phyloP scores from a whole-genome alignment of 2,329 filamentous ascomycete species.

The Gliomastix tumulicola region DNA sequence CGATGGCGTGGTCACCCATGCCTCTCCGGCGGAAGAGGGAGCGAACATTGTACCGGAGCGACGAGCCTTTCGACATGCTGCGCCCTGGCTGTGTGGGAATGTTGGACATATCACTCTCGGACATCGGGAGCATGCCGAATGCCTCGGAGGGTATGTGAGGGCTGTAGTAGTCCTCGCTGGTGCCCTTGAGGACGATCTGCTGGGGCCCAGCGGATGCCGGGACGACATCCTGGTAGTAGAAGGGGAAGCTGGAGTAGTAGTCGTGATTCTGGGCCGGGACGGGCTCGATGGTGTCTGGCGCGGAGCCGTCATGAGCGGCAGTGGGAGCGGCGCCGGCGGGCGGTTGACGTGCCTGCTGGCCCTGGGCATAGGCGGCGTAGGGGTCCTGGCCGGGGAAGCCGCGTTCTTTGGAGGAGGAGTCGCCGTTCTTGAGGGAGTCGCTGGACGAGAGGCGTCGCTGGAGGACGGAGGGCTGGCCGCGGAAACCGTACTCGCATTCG shows the following conservation, averaged over 20 bases:
- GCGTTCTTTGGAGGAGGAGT: not conserved
- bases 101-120: not conserved
- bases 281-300: slow-evolving; percentile 5
- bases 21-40: slow-evolving; percentile 26
- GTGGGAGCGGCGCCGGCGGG: too few relatives aligned
- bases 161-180: slow-evolving; percentile 33
- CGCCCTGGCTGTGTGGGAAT: not conserved
- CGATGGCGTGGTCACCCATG: slow-evolving; percentile 19
- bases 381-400: not conserved
- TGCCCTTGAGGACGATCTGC: slow-evolving; percentile 22
- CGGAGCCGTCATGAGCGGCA: slow-evolving; percentile 3
- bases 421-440: slow-evolving; percentile 24
- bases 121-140: slow-evolving; percentile 24
- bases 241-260: slow-evolving; percentile 12
- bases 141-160: slow-evolving; percentile 30
- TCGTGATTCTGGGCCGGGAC: slow-evolving; percentile 3
- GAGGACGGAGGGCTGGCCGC: slow-evolving; percentile 2
- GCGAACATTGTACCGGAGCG: slow-evolving; percentile 25
- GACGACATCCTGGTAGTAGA: slow-evolving; percentile 16
- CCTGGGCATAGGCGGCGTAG: not conserved
- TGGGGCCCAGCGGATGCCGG: slow-evolving; percentile 17
- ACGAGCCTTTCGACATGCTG: slow-evolving; percentile 20
- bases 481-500: slow-evolving; percentile 4
- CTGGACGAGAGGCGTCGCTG: slow-evolving; percentile 26
- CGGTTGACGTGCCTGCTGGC: not conserved